Evolutionary conservation across 768 basidiomycete genomes (phyloP), one percentile per base, ranked within the genome.

Genomic region (Leucosporidium scottii): DNA sequence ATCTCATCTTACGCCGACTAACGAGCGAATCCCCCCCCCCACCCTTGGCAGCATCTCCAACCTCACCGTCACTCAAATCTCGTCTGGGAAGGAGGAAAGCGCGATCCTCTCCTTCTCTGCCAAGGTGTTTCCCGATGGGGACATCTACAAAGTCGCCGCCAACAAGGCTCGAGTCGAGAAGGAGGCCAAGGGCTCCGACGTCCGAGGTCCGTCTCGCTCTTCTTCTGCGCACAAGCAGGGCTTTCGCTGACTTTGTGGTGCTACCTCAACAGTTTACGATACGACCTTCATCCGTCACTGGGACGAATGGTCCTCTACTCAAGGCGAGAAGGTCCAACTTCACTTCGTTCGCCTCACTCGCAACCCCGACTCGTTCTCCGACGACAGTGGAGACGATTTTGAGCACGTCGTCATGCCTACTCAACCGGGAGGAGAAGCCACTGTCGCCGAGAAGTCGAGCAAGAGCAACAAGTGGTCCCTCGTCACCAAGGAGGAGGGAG

Each of bases 71-170:
- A 61, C 47, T 13, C 68, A 36, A 56, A 51, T 53, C 65, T 17
- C 64, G 25, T 15, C 63, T 1, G 48, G n/a, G 76, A 83, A 83
- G 34, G 71, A 80, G 31, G 75, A 79, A n/a, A 80, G 83, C 6
- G 84, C 84, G 21, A 74, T 82, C 56, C 83, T 99, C 48, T 85
- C 91, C 9, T 97, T 99, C 81, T 89, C 91, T 0, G 90, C 89
- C 44, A 82, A 85, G 62, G 91, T 94, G 7, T 87, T 89, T 75
- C 78, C 84, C 3, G 89, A 93, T 67, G 87, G 86, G 2, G 83
- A 87, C 68, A 79, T 96, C 57, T 84, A 82, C 49, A 82, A 85
- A 15, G 87, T 87, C 30, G 83, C 82, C 69, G 81, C 84, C 73
- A 83, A 88, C 71, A 90, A 94, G 75, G 80, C 86, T 70, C 82